phyloP scores from a whole-genome alignment of 805 yeast genomes.

The Brettanomyces sp. region DNA sequence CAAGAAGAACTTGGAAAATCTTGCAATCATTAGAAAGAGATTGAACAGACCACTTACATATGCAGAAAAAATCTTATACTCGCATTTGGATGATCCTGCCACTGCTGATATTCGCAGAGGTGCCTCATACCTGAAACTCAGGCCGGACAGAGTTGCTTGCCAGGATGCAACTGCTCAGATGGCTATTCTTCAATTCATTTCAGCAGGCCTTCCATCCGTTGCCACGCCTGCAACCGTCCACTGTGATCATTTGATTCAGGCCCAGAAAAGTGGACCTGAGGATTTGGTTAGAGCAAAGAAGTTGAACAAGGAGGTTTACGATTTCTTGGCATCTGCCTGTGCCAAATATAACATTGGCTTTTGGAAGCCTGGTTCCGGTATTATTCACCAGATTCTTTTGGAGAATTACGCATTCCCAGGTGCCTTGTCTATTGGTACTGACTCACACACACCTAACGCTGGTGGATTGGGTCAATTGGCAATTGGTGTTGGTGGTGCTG shows the following conservation, averaged over 20 bases:
- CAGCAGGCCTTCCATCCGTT: slow-evolving; percentile 81
- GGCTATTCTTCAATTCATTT: slow-evolving; percentile 98
- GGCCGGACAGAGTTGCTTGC: slow-evolving; percentile 98
- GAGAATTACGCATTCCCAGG: slow-evolving; percentile 98
- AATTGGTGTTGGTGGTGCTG: slow-evolving; percentile 99
- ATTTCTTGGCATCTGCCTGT: slow-evolving; percentile 87
- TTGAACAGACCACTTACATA: slow-evolving; percentile 77
- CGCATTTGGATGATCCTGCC: slow-evolving; percentile 85
- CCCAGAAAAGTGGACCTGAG: slow-evolving; percentile 81
- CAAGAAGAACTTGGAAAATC: slow-evolving; percentile 83
- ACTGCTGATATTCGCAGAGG: slow-evolving; percentile 73
- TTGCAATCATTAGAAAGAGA: slow-evolving; percentile 67
- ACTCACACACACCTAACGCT: slow-evolving; percentile 98
- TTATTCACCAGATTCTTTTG: slow-evolving; percentile 93
- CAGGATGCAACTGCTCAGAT: slow-evolving; percentile 99
- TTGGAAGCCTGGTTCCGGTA: slow-evolving; percentile 99
- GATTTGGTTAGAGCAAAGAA: slow-evolving; percentile 77
- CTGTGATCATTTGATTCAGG: slow-evolving; percentile 97
- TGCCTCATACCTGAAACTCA: slow-evolving; percentile 77
- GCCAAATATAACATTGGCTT: slow-evolving; percentile 93
- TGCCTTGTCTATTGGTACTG: slow-evolving; percentile 94
- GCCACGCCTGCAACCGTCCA: slow-evolving; percentile 94
- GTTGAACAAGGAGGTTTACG: slow-evolving; percentile 90
- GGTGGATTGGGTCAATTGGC: slow-evolving; percentile 99
- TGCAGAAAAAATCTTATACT: slow-evolving; percentile 90